Evolutionary conservation across 257 asterid genomes (phyloP).

Genomic region (Verbascum thapsus): DNA sequence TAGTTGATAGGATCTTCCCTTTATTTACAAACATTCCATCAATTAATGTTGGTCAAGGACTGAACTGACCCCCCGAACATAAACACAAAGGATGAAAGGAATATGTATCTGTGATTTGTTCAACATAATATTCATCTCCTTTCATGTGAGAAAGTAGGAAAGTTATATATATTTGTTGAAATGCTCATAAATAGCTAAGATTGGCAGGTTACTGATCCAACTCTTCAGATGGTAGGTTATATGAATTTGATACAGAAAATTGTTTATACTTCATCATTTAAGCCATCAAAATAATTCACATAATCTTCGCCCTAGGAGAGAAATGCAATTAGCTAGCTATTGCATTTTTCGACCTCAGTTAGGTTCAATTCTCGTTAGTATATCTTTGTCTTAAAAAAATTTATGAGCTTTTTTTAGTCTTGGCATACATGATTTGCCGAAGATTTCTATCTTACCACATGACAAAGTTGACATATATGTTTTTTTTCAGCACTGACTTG

Average conservation of each 20-base stretch:
- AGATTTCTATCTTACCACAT: no score
- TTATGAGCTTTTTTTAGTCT: not conserved
- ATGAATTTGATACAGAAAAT: constrained; percentile 2
- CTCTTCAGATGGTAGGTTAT: not conserved
- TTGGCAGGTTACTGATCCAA: constrained; percentile 1
- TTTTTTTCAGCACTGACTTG: constrained; percentile 56
- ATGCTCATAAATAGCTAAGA: not conserved
- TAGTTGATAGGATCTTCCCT: no score
- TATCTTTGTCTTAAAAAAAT: not conserved
- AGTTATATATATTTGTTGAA: not conserved
- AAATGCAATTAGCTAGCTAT: not conserved
- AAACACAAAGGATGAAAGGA: no score
- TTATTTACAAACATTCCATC: no score
- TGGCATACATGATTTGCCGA: no score
- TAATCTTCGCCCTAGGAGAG: not conserved
- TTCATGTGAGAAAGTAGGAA: not conserved
- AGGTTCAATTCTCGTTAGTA: not conserved
- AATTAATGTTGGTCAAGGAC: no score
- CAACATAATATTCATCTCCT: no score
- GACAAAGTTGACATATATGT: constrained; percentile 33
- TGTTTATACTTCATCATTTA: not conserved
- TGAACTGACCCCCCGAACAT: no score
- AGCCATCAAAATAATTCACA: not conserved
- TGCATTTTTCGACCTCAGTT: not conserved
- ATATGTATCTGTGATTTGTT: no score